phyloP scores from a whole-genome alignment of 495 filamentous ascomycete species.

The Neurospora sp. region DNA sequence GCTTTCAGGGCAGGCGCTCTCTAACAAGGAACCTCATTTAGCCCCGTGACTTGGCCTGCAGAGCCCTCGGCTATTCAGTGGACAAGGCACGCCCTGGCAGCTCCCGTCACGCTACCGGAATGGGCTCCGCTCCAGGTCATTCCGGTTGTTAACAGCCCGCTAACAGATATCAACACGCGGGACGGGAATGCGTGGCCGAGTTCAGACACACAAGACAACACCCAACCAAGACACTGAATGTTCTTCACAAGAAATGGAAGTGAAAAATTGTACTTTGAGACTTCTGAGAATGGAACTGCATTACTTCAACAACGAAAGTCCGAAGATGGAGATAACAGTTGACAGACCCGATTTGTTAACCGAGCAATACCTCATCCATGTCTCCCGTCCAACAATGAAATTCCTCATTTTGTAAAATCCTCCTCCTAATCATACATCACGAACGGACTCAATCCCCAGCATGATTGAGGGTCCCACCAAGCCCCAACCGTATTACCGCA shows the following conservation, averaged over 20 bases:
- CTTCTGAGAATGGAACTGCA: background rate
- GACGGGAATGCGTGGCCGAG: background rate
- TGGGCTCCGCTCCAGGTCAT: background rate
- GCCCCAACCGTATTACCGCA: background rate
- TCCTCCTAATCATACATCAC: background rate
- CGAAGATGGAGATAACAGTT: background rate
- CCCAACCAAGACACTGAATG: background rate
- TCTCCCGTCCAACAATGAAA: background rate
- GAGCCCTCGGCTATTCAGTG: background rate
- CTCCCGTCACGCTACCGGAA: background rate
- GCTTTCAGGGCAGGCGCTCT: background rate
- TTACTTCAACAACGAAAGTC: background rate
- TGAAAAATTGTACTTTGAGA: background rate
- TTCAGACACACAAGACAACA: background rate
- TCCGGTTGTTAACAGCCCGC: background rate
- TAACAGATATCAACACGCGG: background rate
- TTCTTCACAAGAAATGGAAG: background rate
- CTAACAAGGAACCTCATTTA: background rate
- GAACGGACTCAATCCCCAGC: background rate
- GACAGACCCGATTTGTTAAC: background rate
- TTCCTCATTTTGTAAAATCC: background rate
- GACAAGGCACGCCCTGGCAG: background rate
- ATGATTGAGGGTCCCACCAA: background rate
- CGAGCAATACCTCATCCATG: background rate
- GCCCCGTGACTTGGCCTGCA: background rate